These are phyloP conservation scores for Gonium pectorale DNA, from an alignment of 139 green algal species.

Conservation along the genomic window DNA sequence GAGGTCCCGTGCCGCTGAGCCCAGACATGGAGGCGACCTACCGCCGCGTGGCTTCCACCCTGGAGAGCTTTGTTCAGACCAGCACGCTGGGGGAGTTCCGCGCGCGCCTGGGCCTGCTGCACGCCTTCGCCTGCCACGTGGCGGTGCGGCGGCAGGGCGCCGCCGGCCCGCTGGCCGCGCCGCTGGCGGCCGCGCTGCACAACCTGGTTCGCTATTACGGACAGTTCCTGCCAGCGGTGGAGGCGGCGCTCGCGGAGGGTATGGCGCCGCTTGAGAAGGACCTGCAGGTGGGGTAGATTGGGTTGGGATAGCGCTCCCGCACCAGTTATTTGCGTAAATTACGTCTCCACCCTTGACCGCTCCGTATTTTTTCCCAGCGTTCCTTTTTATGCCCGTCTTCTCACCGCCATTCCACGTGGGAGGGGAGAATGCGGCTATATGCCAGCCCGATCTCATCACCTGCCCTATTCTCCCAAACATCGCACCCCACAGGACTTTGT, in stretches of 20 bases:
- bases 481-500: slow-evolving; percentile 91
- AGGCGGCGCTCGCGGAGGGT: slow-evolving; percentile 61
- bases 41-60: slow-evolving; percentile 52
- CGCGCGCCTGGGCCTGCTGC: slow-evolving; percentile 84
- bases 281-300: slow-evolving; percentile 55
- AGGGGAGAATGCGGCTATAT: too few relatives aligned
- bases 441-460: too few relatives aligned
- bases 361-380: too few relatives aligned
- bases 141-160: slow-evolving; percentile 23
- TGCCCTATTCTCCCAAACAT: too few relatives aligned
- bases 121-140: slow-evolving; percentile 65
- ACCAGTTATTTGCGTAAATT: too few relatives aligned
- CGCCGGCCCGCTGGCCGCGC: slow-evolving; percentile 6
- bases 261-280: slow-evolving; percentile 86
- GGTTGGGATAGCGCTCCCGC: not conserved
- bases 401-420: too few relatives aligned
- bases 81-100: slow-evolving; percentile 90
- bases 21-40: slow-evolving; percentile 29
- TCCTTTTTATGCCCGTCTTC: too few relatives aligned
- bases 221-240: slow-evolving; percentile 80
- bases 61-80: slow-evolving; percentile 94
- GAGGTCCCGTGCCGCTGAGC: not conserved
- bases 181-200: slow-evolving; percentile 64
- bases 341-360: too few relatives aligned
- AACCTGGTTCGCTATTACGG: slow-evolving; percentile 90